These are phyloP conservation scores for Elsinoe arachidis DNA, from an alignment of 2,329 filamentous ascomycete genomes.

Conservation along the genomic window DNA sequence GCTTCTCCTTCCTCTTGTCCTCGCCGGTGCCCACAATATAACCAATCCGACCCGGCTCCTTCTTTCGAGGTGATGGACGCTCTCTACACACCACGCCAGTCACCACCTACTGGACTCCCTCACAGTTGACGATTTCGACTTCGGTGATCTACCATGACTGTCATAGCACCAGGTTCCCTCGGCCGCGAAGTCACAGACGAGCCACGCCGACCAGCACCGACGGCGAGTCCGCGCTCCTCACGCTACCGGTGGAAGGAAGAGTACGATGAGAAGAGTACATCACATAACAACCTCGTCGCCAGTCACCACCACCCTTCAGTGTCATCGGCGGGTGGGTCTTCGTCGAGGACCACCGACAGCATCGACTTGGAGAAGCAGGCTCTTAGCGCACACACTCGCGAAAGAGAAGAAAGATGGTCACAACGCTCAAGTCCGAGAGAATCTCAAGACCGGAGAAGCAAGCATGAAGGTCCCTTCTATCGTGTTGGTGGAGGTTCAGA, in stretches of 20 bases:
- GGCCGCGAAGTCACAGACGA: not conserved
- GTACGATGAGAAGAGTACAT: constrained; percentile 11
- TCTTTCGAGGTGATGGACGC: constrained; percentile 16
- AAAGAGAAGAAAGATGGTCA: constrained; percentile 8
- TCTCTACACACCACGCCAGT: not conserved
- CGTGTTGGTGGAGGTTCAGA: constrained; percentile 22
- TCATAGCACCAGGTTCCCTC: not conserved
- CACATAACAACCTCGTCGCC: not conserved
- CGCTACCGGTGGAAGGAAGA: constrained; percentile 6
- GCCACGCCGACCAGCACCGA: constrained; percentile 2
- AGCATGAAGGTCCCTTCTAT: constrained; percentile 15
- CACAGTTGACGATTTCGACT: not conserved
- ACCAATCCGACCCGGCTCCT: constrained; percentile 17
- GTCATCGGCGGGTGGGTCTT: constrained; percentile 22
- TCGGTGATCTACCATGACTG: not conserved
- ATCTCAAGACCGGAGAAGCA: not conserved
- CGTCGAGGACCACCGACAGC: constrained; percentile 22
- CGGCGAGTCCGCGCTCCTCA: constrained; percentile 4
- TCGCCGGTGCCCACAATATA: constrained; percentile 16
- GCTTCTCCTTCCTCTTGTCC: constrained; percentile 13
- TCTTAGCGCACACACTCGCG: constrained; percentile 14
- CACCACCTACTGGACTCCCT: not conserved
- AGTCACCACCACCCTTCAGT: constrained; percentile 18
- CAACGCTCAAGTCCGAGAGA: not conserved
- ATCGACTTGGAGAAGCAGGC: constrained; percentile 26